Base-by-base conservation (phyloP, 306 rosid genomes). In the Ormosia emarginata region DNA sequence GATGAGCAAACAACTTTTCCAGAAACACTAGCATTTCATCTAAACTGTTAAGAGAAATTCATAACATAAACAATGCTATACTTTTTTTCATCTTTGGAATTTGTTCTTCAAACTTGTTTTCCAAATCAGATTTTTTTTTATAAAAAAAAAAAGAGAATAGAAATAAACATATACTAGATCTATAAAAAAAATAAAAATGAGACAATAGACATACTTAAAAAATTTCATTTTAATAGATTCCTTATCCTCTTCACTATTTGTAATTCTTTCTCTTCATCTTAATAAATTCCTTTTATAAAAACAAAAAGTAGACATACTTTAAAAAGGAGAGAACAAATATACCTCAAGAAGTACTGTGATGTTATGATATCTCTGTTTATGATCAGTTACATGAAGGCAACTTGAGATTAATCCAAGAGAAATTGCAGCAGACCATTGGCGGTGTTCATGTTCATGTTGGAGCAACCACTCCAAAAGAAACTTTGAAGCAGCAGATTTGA, bases 391-490 rank as follows among this genome's bases (percentile, higher is more conserved):
- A 84, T 95, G 99, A 41, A 93, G 92, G 87, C 93, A 87, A 83
- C 98, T 89, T 69, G 98, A 93, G 82, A 93, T 89, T 66, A 95
- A 86, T 74, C 99, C 99, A 71, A 95, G 93, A 82, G 98, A 95
- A 84, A 95, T 92, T 34, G 98, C 99, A 70, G 98, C 91, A 71
- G 98, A 84, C 97, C 96, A 95, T 79, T 89, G 97, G 13, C 88
- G 94, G 75, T 90, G 88, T 88, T 95, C 99, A 79, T 95, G 99
- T 78, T 92, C 97, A 81, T 87, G 88, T 86, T 93, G 98, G 79
- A 90, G 84, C 87, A 95, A 89, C 99, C 99, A 95, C 69, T 84
- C 92, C 85, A 95, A 88, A 74, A 95, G 90, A 85, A 92, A 95
- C 71, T 89, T 92, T 61, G 99, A 93, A 80, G 99, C 98, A 82